Evolutionary conservation across 1,284 basidiomycete genomes (phyloP).

Genomic region (Kwoniella shivajii): DNA sequence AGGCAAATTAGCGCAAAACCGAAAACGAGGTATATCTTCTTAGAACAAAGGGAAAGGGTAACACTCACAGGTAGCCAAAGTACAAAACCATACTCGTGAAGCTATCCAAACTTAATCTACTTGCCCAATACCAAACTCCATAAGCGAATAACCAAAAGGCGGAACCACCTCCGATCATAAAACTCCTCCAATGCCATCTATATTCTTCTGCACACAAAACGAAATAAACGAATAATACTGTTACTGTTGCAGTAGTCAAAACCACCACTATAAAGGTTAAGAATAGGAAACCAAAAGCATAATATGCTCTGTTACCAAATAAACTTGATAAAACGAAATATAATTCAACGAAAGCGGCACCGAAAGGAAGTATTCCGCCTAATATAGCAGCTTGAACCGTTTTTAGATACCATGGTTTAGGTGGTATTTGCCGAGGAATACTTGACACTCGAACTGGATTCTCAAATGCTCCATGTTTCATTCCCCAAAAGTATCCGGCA

Average conservation of each 20-base stretch:
- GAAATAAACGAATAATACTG: conserved; percentile 90
- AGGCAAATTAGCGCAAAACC: too few species aligned
- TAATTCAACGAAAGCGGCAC: conserved; percentile 92
- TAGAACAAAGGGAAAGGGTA: neutral
- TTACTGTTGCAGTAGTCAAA: conserved; percentile 85
- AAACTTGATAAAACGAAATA: conserved; percentile 92
- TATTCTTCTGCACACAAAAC: conserved; percentile 94
- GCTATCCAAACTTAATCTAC: conserved; percentile 79
- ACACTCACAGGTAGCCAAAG: conserved; percentile 75
- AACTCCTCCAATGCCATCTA: conserved; percentile 95
- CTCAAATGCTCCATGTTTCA: conserved; percentile 73
- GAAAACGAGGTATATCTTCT: neutral
- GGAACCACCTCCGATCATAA: conserved; percentile 86
- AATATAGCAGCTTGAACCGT: conserved; percentile 78
- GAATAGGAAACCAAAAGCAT: conserved; percentile 93
- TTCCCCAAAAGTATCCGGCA: conserved; percentile 68
- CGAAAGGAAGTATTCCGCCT: conserved; percentile 90
- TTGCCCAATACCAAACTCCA: conserved; percentile 73
- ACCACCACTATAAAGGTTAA: conserved; percentile 82
- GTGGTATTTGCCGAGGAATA: conserved; percentile 90
- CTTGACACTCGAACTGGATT: conserved; percentile 87
- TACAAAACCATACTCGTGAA: conserved; percentile 83
- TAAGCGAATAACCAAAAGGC: conserved; percentile 90
- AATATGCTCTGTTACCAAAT: conserved; percentile 91
- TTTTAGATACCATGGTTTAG: conserved; percentile 76